Evolutionary conservation across 2,329 filamentous ascomycete species (phyloP).

Genomic region (Pseudovirgaria hyperparasitica): DNA sequence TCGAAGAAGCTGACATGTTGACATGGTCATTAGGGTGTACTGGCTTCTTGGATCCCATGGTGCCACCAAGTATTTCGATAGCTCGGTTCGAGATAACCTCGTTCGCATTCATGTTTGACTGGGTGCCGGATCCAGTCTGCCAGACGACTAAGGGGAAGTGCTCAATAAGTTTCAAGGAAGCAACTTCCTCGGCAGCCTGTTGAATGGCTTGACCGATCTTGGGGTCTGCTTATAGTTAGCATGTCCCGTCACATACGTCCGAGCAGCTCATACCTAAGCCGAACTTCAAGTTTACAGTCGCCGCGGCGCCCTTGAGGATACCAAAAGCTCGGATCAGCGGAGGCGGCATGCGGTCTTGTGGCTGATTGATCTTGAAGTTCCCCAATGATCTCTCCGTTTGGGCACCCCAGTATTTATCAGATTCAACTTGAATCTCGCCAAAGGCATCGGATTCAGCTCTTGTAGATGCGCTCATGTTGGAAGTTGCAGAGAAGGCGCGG

Average conservation of each 20-base stretch:
- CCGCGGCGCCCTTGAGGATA: conserved; percentile 92
- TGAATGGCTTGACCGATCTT: conserved; percentile 88
- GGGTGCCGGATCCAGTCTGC: conserved; percentile 97
- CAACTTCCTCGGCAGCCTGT: conserved; percentile 86
- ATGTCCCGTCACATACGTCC: conserved; percentile 1
- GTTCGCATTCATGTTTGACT: conserved; percentile 99
- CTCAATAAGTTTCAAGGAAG: conserved; percentile 82
- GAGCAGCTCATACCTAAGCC: conserved; percentile 54
- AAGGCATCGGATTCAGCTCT: conserved; percentile 95
- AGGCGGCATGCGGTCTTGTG: conserved; percentile 94
- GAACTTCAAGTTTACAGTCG: conserved; percentile 88
- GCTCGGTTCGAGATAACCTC: conserved; percentile 99
- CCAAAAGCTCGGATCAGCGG: conserved; percentile 88
- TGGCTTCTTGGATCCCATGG: conserved; percentile 93
- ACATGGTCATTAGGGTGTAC: conserved; percentile 99
- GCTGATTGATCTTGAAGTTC: conserved; percentile 99
- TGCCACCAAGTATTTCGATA: conserved; percentile 91
- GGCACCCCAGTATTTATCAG: conserved; percentile 96
- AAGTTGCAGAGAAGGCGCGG: conserved; percentile 19
- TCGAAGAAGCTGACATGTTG: conserved; percentile 97
- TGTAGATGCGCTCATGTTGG: conserved; percentile 32
- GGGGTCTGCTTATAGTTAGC: conserved; percentile 46
- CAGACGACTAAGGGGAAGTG: conserved; percentile 98
- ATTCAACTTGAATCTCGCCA: conserved; percentile 84
- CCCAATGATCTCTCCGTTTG: conserved; percentile 92